Conservation (phyloP, 2,329 filamentous ascomycete species). For the Leptodontidium sp. region DNA sequence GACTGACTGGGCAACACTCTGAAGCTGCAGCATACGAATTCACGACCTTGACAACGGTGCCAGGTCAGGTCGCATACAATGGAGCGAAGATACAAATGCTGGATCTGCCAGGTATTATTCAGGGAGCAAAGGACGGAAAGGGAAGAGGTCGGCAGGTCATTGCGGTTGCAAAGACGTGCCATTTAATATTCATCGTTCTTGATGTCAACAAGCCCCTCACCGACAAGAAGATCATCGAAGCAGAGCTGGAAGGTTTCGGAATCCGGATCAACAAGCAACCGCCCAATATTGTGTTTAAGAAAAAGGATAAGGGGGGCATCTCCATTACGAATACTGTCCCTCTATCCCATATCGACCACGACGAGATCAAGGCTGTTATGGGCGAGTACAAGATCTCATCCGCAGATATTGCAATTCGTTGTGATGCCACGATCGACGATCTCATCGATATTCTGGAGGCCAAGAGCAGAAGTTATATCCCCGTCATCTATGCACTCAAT, state of each 20-base stretch:
- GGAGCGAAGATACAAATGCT: conserved; percentile 98
- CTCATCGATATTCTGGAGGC: conserved; percentile 96
- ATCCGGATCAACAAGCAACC: conserved; percentile 97
- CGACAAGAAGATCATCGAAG: conserved; percentile 95
- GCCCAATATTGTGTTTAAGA: conserved; percentile 98
- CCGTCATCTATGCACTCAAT: conserved; percentile 98
- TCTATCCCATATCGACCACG: conserved; percentile 89
- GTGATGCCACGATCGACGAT: conserved; percentile 97
- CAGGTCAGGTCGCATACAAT: conserved; percentile 95
- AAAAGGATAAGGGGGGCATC: conserved; percentile 98
- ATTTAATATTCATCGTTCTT: conserved; percentile 97
- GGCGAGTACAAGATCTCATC: conserved; percentile 96
- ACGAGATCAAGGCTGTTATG: conserved; percentile 98
- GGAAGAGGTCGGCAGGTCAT: conserved; percentile 98
- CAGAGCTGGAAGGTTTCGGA: conserved; percentile 94
- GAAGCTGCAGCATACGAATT: conserved; percentile 98
- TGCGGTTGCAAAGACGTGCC: conserved; percentile 97
- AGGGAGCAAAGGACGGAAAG: conserved; percentile 97
- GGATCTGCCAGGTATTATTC: conserved; percentile 97
- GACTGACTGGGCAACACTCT: conserved; percentile 93
- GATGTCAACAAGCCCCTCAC: conserved; percentile 98
- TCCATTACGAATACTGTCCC: conserved; percentile 96
- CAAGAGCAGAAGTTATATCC: conserved; percentile 94
- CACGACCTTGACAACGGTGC: conserved; percentile 96
- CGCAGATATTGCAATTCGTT: conserved; percentile 96